A percentile compares a stretch with the other conserved stretches of the same genome.
phyloP scores from a whole-genome alignment of 2,329 filamentous ascomycete genomes.

The Hypoxylon sp. region DNA sequence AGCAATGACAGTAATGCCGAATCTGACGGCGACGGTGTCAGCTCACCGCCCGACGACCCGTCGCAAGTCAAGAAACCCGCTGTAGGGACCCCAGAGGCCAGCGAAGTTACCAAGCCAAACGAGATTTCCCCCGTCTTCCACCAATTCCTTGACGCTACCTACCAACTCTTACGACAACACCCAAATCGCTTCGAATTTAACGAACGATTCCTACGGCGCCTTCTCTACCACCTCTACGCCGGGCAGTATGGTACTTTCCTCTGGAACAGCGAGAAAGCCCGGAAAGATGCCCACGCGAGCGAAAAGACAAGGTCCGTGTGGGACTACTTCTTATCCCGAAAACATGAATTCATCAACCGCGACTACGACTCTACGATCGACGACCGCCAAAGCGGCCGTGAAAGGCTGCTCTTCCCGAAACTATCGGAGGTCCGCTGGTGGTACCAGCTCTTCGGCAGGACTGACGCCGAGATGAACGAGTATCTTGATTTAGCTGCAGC shows the following conservation, averaged over 20 bases:
- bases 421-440: conserved; percentile 91
- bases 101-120: conserved; percentile 81
- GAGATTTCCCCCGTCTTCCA: conserved; percentile 98
- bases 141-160: conserved; percentile 95
- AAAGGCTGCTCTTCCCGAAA: conserved; percentile 85
- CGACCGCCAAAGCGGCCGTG: conserved; percentile 82
- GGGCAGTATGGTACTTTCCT: conserved; percentile 98
- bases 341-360: conserved; percentile 84
- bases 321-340: conserved; percentile 91
- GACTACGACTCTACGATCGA: conserved; percentile 81
- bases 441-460: conserved; percentile 87
- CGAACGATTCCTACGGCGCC: conserved; percentile 87
- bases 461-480: conserved; percentile 93
- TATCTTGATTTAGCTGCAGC: conserved; percentile 67
- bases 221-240: conserved; percentile 94
- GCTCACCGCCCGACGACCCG: conserved; percentile 50
- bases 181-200: conserved; percentile 96
- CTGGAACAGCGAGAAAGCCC: conserved; percentile 93
- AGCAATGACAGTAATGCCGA: conserved; percentile 71
- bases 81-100: conserved; percentile 61
- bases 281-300: conserved; percentile 75
- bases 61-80: conserved; percentile 54
- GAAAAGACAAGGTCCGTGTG: conserved; percentile 89
- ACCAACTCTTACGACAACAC: conserved; percentile 87
- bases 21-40: conserved; percentile 57